Evolutionary conservation across 108 stramenopile genomes (phyloP), one percentile per base, ranked within the genome.

Genomic region (Epipyxis sp.): DNA sequence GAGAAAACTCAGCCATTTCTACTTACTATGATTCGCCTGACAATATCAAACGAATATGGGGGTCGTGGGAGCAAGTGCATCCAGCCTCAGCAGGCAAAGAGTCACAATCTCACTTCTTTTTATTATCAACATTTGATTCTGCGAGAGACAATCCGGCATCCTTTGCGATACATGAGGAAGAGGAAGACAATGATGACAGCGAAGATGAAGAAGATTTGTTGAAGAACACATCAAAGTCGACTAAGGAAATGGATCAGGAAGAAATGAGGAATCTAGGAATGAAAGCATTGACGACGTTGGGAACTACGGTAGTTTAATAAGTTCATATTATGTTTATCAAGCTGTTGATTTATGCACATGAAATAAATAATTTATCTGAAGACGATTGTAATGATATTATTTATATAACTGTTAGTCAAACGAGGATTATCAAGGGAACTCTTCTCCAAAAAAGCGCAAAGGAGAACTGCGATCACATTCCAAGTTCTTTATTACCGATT

Each of bases 41-140:
- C 71, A 42, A 74, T 37, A 10, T 74, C 27, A 39, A 42, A 10
- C 71, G 71, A 39, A 74, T 74, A 10, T 74, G 50, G 44, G 71
- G 71, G 6, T 27, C 32, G 32, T 74, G 71, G 71, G 34, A 39
- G 3, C 46, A 54, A 54, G 71, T 74, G 3, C 71, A 74, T 32
- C 71, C 71, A 29, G 71, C 71, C 50, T 43, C 42, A 27, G n/a
- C 16, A 42, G 50, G 71, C 25, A 27, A 32, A 16, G 71, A 74
- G 71, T 74, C 71, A 6, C 71, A 74, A 37, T 43, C 37, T 10
- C 6, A 37, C 6, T 74, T 74, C 50, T 74, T 74, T 37, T 27
- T 54, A 29, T 34, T 27, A 29, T 27, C 71, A 32, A 54, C 6
- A 35, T 74, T 54, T 42, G 42, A 57, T 42, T 13, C 46, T 42